Evolutionary conservation across 129 eudicot species (phyloP).

Genomic region (Heracleum sosnowskyi): DNA sequence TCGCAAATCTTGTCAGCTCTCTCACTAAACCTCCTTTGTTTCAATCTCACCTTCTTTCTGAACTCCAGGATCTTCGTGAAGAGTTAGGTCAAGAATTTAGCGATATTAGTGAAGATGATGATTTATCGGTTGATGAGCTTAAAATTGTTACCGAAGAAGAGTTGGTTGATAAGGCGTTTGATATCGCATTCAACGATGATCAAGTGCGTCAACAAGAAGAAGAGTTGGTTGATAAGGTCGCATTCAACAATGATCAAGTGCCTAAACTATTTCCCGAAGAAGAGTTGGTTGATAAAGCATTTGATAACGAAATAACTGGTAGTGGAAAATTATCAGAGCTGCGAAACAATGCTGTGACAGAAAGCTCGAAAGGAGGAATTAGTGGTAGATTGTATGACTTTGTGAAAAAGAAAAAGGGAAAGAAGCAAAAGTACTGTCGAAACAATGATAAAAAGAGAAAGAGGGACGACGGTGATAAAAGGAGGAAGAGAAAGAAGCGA

Average conservation of each 20-base stretch:
- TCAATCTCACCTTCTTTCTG: constrained; percentile 28
- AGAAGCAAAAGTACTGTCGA: constrained; percentile 6
- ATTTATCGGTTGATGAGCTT: constrained; percentile 61
- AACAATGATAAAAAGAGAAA: constrained; percentile 27
- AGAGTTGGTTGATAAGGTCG: too few species aligned
- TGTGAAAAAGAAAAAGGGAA: constrained; percentile 31
- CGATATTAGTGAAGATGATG: constrained; percentile 28
- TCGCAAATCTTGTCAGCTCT: constrained; percentile 52
- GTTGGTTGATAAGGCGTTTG: constrained; percentile 58
- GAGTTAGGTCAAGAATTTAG: constrained; percentile 17
- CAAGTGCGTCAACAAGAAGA: too few species aligned
- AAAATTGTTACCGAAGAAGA: constrained; percentile 66
- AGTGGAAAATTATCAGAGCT: constrained; percentile 12
- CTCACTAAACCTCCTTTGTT: constrained; percentile 50
- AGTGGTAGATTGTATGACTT: constrained; percentile 14
- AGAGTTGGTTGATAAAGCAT: too few species aligned
- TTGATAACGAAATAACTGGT: constrained; percentile 9
- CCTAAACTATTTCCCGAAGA: constrained; percentile 20
- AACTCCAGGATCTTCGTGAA: constrained; percentile 37
- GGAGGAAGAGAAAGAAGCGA: constrained; percentile 30
- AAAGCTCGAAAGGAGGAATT: constrained; percentile 19
- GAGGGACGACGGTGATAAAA: constrained; percentile 14
- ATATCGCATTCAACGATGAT: constrained; percentile 47
- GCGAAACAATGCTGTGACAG: constrained; percentile 16
- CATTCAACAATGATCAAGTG: constrained; percentile 19